A percentile compares a stretch with the other conserved stretches of the same genome.
Evolutionary conservation across 768 basidiomycete genomes (phyloP).

Genomic region (Crucibulum laeve): DNA sequence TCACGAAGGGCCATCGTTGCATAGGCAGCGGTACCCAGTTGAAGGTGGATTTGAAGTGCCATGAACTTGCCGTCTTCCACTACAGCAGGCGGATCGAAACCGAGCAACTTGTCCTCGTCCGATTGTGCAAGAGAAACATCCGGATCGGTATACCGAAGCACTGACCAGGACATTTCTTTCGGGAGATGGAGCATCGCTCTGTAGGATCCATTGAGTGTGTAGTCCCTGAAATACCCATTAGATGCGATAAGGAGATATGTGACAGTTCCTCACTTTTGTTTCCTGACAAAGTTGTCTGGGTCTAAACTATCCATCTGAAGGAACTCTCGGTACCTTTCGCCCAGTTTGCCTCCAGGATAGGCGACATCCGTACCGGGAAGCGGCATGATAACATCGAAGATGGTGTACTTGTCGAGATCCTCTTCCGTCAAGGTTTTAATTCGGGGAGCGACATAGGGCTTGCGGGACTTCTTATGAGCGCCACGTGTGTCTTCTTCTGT

Average conservation of each 20-base stretch:
- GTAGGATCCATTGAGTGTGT: conserved; percentile 90
- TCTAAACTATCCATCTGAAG: conserved; percentile 85
- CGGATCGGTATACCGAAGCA: conserved; percentile 88
- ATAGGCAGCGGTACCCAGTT: conserved; percentile 89
- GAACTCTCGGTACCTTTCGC: conserved; percentile 80
- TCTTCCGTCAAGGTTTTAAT: conserved; percentile 76
- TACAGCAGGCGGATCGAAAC: conserved; percentile 66
- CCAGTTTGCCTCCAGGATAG: conserved; percentile 85
- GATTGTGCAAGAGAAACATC: conserved; percentile 89
- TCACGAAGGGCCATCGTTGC: conserved; percentile 98
- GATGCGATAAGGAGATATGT: conserved; percentile 1
- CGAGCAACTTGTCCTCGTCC: conserved; percentile 90
- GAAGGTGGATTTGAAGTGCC: conserved; percentile 81
- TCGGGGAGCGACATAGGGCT: conserved; percentile 62
- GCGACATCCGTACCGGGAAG: conserved; percentile 92
- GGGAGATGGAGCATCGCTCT: conserved; percentile 88
- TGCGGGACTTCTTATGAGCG: conserved; percentile 31
- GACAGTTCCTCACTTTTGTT: conserved; percentile 66
- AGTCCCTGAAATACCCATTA: conserved; percentile 56
- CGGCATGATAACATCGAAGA: conserved; percentile 98
- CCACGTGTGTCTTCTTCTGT: conserved; percentile 18
- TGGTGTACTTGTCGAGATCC: conserved; percentile 77
- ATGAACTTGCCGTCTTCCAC: conserved; percentile 76
- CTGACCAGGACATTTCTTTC: conserved; percentile 73
- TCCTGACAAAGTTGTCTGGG: conserved; percentile 82